Evolutionary conservation across 2,329 filamentous ascomycete species (phyloP).

Genomic region (Tolypocladium guangdongense): DNA sequence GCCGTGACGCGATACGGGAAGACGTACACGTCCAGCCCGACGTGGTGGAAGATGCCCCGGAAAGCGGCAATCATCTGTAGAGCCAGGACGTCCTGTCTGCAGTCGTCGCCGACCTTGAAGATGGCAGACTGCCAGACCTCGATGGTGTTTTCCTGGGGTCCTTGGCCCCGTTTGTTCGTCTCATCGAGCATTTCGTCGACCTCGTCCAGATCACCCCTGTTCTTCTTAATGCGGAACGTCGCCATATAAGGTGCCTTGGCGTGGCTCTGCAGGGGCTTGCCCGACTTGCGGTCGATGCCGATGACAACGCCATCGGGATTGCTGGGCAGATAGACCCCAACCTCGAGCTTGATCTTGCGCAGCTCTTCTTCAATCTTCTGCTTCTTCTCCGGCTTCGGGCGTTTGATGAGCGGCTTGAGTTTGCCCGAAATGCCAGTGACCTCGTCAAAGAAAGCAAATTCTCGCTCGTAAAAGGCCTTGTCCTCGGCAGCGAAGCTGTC

Average conservation of each 20-base stretch:
- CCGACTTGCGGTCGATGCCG: constrained; percentile 94
- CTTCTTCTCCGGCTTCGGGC: constrained; percentile 91
- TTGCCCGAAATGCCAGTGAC: constrained; percentile 94
- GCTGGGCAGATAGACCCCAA: constrained; percentile 92
- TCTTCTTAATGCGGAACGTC: constrained; percentile 92
- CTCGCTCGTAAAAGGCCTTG: constrained; percentile 78
- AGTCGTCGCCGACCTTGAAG: constrained; percentile 99
- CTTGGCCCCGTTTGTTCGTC: constrained; percentile 24
- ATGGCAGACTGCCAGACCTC: constrained; percentile 99
- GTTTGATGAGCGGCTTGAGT: constrained; percentile 85
- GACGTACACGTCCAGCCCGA: constrained; percentile 92
- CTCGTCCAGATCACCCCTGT: constrained; percentile 42
- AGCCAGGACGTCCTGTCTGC: constrained; percentile 90
- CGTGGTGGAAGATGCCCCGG: constrained; percentile 88
- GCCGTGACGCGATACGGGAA: constrained; percentile 96
- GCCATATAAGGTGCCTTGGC: constrained; percentile 99
- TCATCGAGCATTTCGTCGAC: constrained; percentile 41
- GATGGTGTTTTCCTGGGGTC: constrained; percentile 45
- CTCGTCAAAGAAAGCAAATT: constrained; percentile 97
- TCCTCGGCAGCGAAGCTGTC: constrained; percentile 71
- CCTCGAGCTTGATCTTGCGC: constrained; percentile 91
- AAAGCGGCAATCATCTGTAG: constrained; percentile 98
- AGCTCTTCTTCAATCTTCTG: constrained; percentile 98
- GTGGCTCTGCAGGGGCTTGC: constrained; percentile 93
- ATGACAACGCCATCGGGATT: constrained; percentile 97